Evolutionary conservation across 106 monocot species (phyloP).

Genomic region (Vanilla planifolia): DNA sequence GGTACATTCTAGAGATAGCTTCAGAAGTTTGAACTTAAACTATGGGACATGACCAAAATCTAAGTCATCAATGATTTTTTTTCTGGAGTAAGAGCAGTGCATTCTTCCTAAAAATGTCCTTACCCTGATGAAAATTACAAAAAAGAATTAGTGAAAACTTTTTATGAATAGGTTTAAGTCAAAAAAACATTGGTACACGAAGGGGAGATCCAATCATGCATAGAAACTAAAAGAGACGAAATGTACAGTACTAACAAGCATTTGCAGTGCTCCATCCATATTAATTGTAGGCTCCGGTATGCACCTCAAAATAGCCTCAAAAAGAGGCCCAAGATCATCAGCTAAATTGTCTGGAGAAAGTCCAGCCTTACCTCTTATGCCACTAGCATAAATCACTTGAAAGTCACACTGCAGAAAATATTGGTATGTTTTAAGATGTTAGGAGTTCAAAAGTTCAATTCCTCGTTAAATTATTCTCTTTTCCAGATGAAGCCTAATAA

Average conservation of each 20-base stretch:
- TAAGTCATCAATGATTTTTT: too few species aligned
- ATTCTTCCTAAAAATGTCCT: not conserved
- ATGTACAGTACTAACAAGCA: conserved; percentile 69
- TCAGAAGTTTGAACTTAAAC: too few species aligned
- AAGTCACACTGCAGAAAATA: conserved; percentile 84
- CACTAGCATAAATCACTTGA: conserved; percentile 97
- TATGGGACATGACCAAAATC: too few species aligned
- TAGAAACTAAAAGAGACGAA: too few species aligned
- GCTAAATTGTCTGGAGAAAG: conserved; percentile 78
- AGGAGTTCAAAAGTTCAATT: not conserved
- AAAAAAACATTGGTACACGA: not conserved
- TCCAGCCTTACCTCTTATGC: conserved; percentile 92
- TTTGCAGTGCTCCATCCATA: conserved; percentile 78
- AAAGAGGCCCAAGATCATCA: conserved; percentile 95
- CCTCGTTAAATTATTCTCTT: not conserved
- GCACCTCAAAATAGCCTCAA: conserved; percentile 96
- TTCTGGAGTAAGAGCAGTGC: too few species aligned
- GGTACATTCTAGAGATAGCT: too few species aligned
- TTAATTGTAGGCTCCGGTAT: conserved; percentile 91
- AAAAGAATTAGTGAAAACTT: not conserved
- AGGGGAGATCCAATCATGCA: too few species aligned
- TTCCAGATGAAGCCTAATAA: too few species aligned
- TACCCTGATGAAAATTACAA: not conserved
- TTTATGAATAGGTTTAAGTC: not conserved
- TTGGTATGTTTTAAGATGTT: not conserved